These are phyloP conservation scores for Globisporangium canariense DNA, from an alignment of 352 stramenopile species.

Conservation along the genomic window DNA sequence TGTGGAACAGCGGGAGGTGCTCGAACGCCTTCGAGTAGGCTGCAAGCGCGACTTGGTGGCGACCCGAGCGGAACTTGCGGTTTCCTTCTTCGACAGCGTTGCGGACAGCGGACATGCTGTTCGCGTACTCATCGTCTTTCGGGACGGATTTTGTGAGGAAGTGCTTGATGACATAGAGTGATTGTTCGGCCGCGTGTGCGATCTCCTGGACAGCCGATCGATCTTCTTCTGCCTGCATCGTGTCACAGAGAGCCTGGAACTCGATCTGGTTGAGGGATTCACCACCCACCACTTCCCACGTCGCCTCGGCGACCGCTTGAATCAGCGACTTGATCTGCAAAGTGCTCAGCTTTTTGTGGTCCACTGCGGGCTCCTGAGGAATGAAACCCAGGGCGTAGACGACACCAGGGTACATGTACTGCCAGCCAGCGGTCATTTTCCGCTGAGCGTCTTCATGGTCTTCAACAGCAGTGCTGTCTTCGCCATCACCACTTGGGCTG, in stretches of 20 bases:
- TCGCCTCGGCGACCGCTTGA: constrained; percentile 65
- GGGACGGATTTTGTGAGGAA: constrained; percentile 57
- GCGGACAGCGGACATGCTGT: constrained; percentile 45
- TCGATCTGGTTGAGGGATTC: constrained; percentile 58
- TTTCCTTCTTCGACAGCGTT: constrained; percentile 58
- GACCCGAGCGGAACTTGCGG: constrained; percentile 41
- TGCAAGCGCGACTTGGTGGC: constrained; percentile 50
- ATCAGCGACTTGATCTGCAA: constrained; percentile 87
- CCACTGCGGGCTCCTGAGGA: constrained; percentile 30
- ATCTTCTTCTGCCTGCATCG: constrained; percentile 35
- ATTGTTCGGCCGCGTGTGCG: constrained; percentile 33
- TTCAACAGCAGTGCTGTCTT: background rate
- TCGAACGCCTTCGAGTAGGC: constrained; percentile 60
- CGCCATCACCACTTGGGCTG: constrained; percentile 3
- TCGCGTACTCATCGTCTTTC: constrained; percentile 45
- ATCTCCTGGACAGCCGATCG: constrained; percentile 26
- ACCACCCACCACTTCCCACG: constrained; percentile 56
- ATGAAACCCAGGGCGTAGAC: constrained; percentile 73
- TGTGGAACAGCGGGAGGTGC: constrained; percentile 63
- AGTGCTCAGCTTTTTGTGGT: constrained; percentile 70
- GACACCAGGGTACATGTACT: constrained; percentile 67
- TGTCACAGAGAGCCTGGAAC: constrained; percentile 77
- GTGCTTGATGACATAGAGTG: constrained; percentile 68
- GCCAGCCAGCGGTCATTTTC: constrained; percentile 32
- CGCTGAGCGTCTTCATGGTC: constrained; percentile 10